Evolutionary conservation across 169 alveolate species (phyloP).

Genomic region (Eimeria acervulina): DNA sequence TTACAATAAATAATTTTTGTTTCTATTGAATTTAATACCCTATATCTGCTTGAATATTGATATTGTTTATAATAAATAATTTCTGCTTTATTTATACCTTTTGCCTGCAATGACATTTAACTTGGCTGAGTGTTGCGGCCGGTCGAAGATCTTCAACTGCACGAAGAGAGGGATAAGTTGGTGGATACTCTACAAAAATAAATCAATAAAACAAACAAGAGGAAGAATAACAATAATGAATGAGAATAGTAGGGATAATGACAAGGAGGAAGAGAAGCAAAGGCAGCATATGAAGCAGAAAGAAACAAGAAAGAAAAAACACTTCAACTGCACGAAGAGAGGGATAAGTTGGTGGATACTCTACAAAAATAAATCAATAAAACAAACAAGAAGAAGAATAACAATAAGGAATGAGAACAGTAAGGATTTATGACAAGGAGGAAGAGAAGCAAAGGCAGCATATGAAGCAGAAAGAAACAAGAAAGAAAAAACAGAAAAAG

Average conservation of each 20-base stretch:
- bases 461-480: neutral
- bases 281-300: neutral
- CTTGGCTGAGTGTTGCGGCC: neutral
- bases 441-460: neutral
- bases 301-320: neutral
- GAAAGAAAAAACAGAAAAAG: too few relatives aligned
- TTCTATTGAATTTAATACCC: too few relatives aligned
- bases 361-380: neutral
- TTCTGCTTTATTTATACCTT: too few relatives aligned
- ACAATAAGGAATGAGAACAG: neutral
- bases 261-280: neutral
- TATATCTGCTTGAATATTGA: neutral
- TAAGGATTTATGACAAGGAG: neutral
- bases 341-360: neutral
- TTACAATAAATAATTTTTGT: too few relatives aligned
- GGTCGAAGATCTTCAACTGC: neutral
- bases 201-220: too few relatives aligned
- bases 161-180: neutral
- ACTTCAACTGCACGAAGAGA: neutral
- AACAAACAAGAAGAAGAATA: too few relatives aligned
- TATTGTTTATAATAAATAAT: too few relatives aligned
- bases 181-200: neutral
- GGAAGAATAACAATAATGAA: neutral
- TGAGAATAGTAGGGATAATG: neutral
- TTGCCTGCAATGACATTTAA: slow-evolving; percentile 30